Evolutionary conservation across 2,329 filamentous ascomycete species (phyloP).

Genomic region (Verticillium nonalfalfae): DNA sequence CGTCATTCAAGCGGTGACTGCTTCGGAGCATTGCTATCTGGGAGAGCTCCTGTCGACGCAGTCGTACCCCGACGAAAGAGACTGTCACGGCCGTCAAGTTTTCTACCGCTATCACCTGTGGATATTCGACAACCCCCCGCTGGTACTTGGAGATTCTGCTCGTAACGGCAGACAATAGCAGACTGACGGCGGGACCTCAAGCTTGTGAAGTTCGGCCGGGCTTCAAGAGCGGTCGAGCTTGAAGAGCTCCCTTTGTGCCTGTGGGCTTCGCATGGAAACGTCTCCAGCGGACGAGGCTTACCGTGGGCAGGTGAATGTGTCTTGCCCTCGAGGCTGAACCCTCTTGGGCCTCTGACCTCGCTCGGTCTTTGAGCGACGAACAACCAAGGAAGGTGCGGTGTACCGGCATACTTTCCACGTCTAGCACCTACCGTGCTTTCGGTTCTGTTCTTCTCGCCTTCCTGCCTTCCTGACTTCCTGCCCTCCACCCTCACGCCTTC

Average conservation of each 20-base stretch:
- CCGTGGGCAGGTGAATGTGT: neutral
- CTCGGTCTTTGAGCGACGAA: too few species aligned
- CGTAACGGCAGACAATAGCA: neutral
- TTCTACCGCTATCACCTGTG: conserved; percentile 4
- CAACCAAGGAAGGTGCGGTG: neutral
- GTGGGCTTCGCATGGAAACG: neutral
- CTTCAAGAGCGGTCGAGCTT: neutral
- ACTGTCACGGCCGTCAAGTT: neutral
- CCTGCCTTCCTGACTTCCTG: neutral
- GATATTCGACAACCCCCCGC: conserved; percentile 2
- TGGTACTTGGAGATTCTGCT: neutral
- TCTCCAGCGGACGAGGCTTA: neutral
- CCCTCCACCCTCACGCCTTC: neutral
- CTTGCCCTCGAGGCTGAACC: neutral
- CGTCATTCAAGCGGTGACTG: neutral
- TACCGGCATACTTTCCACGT: neutral
- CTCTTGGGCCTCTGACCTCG: too few species aligned
- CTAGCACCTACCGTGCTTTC: neutral
- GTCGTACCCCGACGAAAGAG: neutral
- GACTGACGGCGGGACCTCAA: neutral
- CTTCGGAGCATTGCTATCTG: neutral
- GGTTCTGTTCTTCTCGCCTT: neutral
- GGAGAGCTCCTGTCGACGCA: neutral
- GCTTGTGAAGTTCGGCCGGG: neutral
- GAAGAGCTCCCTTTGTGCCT: neutral